A percentile compares a stretch with the other conserved stretches of the same genome.
Evolutionary conservation across 2,329 filamentous ascomycete species (phyloP).

Genomic region (Sclerotinia borealis): DNA sequence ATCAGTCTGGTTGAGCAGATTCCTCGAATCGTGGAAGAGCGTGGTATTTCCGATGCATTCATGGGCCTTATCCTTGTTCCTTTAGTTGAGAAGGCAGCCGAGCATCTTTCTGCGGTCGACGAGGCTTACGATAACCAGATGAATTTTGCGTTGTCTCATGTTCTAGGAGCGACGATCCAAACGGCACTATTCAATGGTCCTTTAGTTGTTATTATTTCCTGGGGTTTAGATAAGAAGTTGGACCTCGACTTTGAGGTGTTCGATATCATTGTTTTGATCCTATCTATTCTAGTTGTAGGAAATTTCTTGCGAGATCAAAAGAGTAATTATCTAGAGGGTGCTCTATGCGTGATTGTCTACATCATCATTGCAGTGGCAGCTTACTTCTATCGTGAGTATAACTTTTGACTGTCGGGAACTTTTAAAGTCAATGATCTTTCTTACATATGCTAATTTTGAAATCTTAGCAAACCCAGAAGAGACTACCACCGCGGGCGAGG

Average conservation of each 20-base stretch:
- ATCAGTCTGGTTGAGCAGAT: slow-evolving; percentile 71
- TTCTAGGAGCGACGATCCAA: slow-evolving; percentile 70
- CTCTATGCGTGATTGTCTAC: slow-evolving; percentile 67
- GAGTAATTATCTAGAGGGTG: slow-evolving; percentile 84
- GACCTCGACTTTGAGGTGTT: slow-evolving; percentile 82
- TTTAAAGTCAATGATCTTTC: background rate
- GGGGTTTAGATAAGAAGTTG: slow-evolving; percentile 66
- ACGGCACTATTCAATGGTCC: slow-evolving; percentile 85
- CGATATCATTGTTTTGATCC: slow-evolving; percentile 75
- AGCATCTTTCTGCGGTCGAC: slow-evolving; percentile 77
- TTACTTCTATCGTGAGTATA: slow-evolving; percentile 46
- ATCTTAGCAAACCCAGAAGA: background rate
- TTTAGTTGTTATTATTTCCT: slow-evolving; percentile 74
- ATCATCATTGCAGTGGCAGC: slow-evolving; percentile 53
- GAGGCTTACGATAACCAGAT: slow-evolving; percentile 81
- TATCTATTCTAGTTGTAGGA: slow-evolving; percentile 80
- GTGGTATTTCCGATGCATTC: slow-evolving; percentile 50
- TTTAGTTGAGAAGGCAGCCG: slow-evolving; percentile 79
- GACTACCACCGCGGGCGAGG: background rate
- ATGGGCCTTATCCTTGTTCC: slow-evolving; percentile 71
- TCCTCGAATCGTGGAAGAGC: slow-evolving; percentile 48
- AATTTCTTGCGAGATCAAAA: slow-evolving; percentile 84
- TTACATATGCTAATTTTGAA: background rate
- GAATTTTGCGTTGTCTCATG: slow-evolving; percentile 27
- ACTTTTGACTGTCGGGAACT: background rate